Conservation (phyloP, 257 asterid species). For the Misopates orontium region DNA sequence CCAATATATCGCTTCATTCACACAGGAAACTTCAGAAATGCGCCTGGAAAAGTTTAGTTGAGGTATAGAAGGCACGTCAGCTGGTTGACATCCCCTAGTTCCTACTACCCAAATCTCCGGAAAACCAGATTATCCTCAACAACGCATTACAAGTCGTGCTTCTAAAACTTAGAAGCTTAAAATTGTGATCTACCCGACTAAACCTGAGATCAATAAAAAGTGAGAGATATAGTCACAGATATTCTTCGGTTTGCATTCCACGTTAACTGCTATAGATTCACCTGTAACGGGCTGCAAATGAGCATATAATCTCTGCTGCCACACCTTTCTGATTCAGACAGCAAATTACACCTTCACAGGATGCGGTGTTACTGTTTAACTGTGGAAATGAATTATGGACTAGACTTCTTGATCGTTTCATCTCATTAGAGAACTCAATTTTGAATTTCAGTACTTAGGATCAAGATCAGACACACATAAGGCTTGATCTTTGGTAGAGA, state of each 20-base stretch:
- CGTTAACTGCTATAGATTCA: neutral
- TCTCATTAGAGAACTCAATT: too few relatives aligned
- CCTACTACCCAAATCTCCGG: neutral
- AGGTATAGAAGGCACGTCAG: neutral
- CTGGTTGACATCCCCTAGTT: too few relatives aligned
- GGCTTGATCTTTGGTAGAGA: too few relatives aligned
- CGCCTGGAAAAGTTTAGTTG: neutral
- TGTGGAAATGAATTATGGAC: neutral
- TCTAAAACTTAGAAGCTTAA: constrained; percentile 12
- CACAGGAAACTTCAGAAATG: neutral
- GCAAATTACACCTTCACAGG: constrained; percentile 20
- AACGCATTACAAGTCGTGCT: neutral
- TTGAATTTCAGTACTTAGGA: too few relatives aligned
- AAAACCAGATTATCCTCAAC: neutral
- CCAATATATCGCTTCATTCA: too few relatives aligned
- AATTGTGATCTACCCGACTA: neutral
- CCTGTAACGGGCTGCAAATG: constrained; percentile 17
- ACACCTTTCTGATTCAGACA: neutral
- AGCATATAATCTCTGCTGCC: neutral
- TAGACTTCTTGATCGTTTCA: neutral
- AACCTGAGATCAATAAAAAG: constrained; percentile 20
- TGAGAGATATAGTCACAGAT: too few relatives aligned
- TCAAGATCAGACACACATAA: too few relatives aligned
- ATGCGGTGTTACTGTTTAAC: neutral
- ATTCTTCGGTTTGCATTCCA: neutral